Base-by-base conservation (phyloP, 768 basidiomycete genomes). In the Xerocomellus dryophilus region DNA sequence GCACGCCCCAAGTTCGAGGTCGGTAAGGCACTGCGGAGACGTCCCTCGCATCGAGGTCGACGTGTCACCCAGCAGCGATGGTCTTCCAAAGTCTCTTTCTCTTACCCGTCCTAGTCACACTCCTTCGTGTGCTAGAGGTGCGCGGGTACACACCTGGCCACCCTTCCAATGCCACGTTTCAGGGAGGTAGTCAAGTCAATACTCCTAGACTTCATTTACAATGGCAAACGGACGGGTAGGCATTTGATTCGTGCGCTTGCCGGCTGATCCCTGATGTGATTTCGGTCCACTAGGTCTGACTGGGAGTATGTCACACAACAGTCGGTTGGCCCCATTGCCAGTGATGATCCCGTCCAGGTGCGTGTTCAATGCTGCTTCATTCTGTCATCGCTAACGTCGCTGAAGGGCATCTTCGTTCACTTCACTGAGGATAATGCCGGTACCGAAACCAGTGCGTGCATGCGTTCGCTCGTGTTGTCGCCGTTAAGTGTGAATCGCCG, bases 401-500 rank as follows among this genome's bases (percentile, higher is more conserved):
- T 2, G 11, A 35, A 91, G 86, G 94, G 93, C 18, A 88, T 85
- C 14, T 69, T 97, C 36, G 83, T 95, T 29, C 90, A 90, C 67
- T 95, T 96, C 62, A 80, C 84, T 0, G 93, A 93, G 65, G 75
- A 77, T 25, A 72, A 70, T 49, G 74, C 77, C 11, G 73, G 71
- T 25, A 74, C 77, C 53, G 66, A 71, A 29, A 79, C 76, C 40
- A 80, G 83, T 73, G 71, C 60, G 82, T 74, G 41, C n/a, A 76
- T 77, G 53, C 68, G n/a, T 34, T 76, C 65, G 12, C 46, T 45
- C 38, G 15, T 40, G 44, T 51, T 47, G 17, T 60, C 58, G 45
- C 50, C 47, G 48, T 53, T 46, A 35, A 61, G 38, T 40, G 47
- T 61, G 23, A 46, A 49, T 50, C 64, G 61, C 54, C 25, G 60